A percentile compares a stretch with the other conserved stretches of the same genome.
These are phyloP conservation scores for Microdochium trichocladiopsis DNA, from an alignment of 2,329 filamentous ascomycete genomes.

Conservation along the genomic window DNA sequence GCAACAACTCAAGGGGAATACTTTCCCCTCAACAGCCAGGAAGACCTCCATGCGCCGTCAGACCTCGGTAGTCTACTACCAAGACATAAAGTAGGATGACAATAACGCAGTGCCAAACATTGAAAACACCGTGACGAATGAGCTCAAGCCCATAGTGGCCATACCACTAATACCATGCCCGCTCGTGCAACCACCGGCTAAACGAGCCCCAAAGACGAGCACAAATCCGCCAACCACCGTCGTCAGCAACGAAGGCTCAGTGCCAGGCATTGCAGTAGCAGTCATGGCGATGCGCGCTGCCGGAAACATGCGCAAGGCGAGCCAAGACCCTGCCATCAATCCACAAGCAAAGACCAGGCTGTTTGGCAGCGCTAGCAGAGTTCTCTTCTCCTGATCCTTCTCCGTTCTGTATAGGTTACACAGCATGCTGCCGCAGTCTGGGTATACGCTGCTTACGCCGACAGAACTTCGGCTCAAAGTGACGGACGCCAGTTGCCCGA, in stretches of 20 bases:
- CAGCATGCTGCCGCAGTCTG: not conserved
- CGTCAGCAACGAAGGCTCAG: not conserved
- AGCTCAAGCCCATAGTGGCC: slow-evolving; percentile 27
- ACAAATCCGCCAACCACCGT: slow-evolving; percentile 2
- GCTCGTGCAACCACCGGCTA: slow-evolving; percentile 37
- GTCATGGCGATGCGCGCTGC: not conserved
- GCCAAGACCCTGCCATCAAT: not conserved
- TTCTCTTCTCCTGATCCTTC: not conserved
- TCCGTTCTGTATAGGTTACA: not conserved
- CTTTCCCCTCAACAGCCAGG: no score
- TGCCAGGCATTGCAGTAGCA: not conserved
- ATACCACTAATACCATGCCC: slow-evolving; percentile 39
- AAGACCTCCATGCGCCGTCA: not conserved
- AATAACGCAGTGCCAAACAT: not conserved
- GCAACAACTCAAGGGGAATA: no score
- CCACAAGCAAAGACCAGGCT: not conserved
- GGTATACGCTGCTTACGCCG: not conserved
- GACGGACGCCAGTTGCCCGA: not conserved
- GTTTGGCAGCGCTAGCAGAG: not conserved
- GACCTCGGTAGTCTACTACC: not conserved
- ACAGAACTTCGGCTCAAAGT: not conserved
- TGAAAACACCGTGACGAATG: slow-evolving; percentile 22
- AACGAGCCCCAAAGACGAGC: slow-evolving; percentile 30
- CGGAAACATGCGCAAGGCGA: not conserved
- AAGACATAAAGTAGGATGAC: not conserved